Percentiles rank a stretch among this genome's conserved stretches.
Evolutionary conservation across 176 grass and related monocot genomes (phyloP).

Genomic region (Carex pumila): DNA sequence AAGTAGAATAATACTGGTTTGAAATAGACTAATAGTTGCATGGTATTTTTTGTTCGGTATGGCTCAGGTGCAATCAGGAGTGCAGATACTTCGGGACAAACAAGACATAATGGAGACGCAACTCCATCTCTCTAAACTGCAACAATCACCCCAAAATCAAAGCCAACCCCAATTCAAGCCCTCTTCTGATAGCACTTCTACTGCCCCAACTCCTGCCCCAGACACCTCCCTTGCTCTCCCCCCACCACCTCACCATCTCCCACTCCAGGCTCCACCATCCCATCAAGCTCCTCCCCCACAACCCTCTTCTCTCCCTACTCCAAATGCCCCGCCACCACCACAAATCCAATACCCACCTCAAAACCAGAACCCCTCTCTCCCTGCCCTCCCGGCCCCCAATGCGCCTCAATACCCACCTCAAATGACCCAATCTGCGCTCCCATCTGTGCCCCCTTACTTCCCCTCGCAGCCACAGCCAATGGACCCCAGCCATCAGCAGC

Average conservation of each 20-base stretch:
- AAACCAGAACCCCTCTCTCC: constrained; percentile 36
- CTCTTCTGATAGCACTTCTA: constrained; percentile 32
- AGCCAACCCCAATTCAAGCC: constrained; percentile 31
- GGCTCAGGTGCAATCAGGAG: constrained; percentile 62
- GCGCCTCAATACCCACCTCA: constrained; percentile 23
- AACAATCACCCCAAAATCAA: constrained; percentile 1
- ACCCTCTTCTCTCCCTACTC: constrained; percentile 42
- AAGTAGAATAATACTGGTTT: not conserved
- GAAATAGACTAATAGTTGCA: not conserved
- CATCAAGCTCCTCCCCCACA: constrained; percentile 14
- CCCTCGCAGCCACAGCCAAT: constrained; percentile 31
- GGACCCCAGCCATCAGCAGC: constrained; percentile 33
- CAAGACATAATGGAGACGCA: constrained; percentile 71
- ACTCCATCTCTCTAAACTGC: constrained; percentile 62
- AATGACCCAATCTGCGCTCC: constrained; percentile 27
- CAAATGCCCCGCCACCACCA: constrained; percentile 43
- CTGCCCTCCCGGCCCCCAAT: constrained; percentile 37
- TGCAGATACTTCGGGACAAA: constrained; percentile 85
- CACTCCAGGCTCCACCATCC: constrained; percentile 33
- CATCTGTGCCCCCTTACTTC: constrained; percentile 40
- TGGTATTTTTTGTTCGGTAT: not conserved
- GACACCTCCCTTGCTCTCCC: constrained; percentile 3
- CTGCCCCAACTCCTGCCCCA: constrained; percentile 23
- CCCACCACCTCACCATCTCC: constrained; percentile 15
- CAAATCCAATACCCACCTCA: constrained; percentile 35